phyloP scores from a whole-genome alignment of 306 rosid genomes.

The Vigna trinervia region DNA sequence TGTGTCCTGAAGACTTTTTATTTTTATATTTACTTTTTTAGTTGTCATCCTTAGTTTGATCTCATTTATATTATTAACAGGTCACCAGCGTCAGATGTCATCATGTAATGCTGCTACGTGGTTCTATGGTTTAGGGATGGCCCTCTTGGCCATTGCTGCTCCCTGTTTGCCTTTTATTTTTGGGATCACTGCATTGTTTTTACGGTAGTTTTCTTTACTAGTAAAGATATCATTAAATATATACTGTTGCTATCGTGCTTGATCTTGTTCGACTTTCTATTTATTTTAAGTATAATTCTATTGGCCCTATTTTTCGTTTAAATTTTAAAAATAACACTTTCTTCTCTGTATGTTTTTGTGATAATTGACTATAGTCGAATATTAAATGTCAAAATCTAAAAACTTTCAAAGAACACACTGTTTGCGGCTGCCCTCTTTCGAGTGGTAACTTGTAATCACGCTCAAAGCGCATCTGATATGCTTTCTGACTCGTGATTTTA shows the following conservation, averaged over 20 bases:
- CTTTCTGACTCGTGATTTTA: conserved; percentile 3
- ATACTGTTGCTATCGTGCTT: conserved; percentile 8
- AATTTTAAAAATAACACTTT: background rate
- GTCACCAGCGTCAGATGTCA: conserved; percentile 69
- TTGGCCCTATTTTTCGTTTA: conserved; percentile 19
- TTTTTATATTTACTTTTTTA: background rate
- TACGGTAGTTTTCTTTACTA: conserved; percentile 58
- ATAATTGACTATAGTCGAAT: conserved; percentile 11
- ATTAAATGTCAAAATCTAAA: conserved; percentile 25
- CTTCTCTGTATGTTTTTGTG: conserved; percentile 23
- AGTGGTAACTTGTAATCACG: background rate
- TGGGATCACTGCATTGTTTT: conserved; percentile 80
- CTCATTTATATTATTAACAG: conserved; percentile 53
- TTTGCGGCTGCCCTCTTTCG: conserved; percentile 16
- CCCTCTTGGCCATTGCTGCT: conserved; percentile 48
- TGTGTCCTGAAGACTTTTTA: conserved; percentile 11
- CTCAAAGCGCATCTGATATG: conserved; percentile 9
- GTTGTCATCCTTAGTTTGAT: conserved; percentile 18
- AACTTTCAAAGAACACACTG: conserved; percentile 5
- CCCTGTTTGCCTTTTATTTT: conserved; percentile 50
- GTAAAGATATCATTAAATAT: conserved; percentile 13
- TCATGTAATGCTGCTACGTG: conserved; percentile 49
- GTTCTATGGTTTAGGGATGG: conserved; percentile 52
- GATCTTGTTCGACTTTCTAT: conserved; percentile 26
- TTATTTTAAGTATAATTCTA: conserved; percentile 26